Percentiles rank a stretch among this genome's conserved stretches.
Conservation (phyloP, 2,329 filamentous ascomycete genomes). For the Nemania bipapillata region DNA sequence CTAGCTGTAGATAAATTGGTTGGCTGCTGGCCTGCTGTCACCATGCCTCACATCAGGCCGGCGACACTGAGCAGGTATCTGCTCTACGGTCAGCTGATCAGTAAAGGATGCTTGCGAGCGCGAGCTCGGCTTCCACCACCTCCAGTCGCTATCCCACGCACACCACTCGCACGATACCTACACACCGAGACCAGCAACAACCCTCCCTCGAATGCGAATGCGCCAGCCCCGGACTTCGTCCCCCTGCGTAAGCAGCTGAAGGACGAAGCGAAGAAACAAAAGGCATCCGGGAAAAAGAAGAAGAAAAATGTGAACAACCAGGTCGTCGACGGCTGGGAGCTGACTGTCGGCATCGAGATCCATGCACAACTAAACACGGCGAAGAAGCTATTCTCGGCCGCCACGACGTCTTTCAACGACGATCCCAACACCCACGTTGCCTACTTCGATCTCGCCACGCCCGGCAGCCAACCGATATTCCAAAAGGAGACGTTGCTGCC, state of each 20-base stretch:
- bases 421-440: constrained; percentile 87
- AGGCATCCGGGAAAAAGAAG: constrained; percentile 57
- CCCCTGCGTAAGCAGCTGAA: constrained; percentile 78
- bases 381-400: constrained; percentile 87
- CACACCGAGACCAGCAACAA: constrained; percentile 50
- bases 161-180: constrained; percentile 42
- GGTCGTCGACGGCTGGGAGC: constrained; percentile 78
- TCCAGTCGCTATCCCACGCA: constrained; percentile 11
- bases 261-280: constrained; percentile 68
- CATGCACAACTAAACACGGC: constrained; percentile 93
- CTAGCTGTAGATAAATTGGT: neutral
- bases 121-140: constrained; percentile 21
- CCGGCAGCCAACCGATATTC: constrained; percentile 87
- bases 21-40: neutral
- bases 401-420: constrained; percentile 72
- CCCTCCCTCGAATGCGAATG: constrained; percentile 40
- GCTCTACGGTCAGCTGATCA: constrained; percentile 58
- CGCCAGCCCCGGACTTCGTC: constrained; percentile 47
- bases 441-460: constrained; percentile 87
- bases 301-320: constrained; percentile 61
- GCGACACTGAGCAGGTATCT: constrained; percentile 62
- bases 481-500: constrained; percentile 85
- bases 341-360: constrained; percentile 96
- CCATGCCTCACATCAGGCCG: constrained; percentile 60
- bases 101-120: constrained; percentile 56